phyloP scores from a whole-genome alignment of 2,329 filamentous ascomycete species.

The Talaromyces atroroseus region DNA sequence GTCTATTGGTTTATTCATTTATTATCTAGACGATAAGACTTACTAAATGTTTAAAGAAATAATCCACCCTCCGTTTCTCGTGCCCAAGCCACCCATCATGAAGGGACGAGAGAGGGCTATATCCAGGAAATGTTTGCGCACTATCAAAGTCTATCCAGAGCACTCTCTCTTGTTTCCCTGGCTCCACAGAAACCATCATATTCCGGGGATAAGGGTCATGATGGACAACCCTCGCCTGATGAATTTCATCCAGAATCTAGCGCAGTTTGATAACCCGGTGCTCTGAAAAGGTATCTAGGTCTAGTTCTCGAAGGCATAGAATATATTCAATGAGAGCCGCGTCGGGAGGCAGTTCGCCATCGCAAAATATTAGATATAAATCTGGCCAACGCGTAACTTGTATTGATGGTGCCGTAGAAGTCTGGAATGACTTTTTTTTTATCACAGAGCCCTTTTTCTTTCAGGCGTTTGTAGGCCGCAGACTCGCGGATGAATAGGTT shows the following conservation, averaged over 20 bases:
- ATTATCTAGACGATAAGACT: background rate
- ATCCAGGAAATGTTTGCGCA: constrained; percentile 14
- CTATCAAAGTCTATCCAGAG: constrained; percentile 20
- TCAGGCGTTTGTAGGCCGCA: background rate
- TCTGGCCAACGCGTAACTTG: background rate
- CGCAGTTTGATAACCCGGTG: constrained; percentile 5
- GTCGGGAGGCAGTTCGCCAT: constrained; percentile 14
- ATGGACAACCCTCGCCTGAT: constrained; percentile 15
- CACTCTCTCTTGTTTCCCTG: constrained; percentile 10
- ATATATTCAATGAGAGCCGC: constrained; percentile 18
- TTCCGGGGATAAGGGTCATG: constrained; percentile 16
- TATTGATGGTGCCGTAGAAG: constrained; percentile 10
- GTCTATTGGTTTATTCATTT: background rate
- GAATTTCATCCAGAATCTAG: constrained; percentile 15
- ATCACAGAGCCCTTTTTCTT: background rate
- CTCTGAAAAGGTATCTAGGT: constrained; percentile 14
- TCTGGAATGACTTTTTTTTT: background rate
- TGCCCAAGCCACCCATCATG: constrained; percentile 14
- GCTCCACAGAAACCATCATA: constrained; percentile 15
- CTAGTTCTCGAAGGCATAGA: constrained; percentile 13
- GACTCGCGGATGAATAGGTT: background rate
- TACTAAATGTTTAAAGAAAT: constrained; percentile 17
- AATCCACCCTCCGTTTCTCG: constrained; percentile 16
- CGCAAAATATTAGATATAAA: constrained; percentile 11
- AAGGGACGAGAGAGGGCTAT: background rate